These are phyloP conservation scores for Fraxinus latifolia DNA, from an alignment of 305 asterid genomes.

Conservation along the genomic window DNA sequence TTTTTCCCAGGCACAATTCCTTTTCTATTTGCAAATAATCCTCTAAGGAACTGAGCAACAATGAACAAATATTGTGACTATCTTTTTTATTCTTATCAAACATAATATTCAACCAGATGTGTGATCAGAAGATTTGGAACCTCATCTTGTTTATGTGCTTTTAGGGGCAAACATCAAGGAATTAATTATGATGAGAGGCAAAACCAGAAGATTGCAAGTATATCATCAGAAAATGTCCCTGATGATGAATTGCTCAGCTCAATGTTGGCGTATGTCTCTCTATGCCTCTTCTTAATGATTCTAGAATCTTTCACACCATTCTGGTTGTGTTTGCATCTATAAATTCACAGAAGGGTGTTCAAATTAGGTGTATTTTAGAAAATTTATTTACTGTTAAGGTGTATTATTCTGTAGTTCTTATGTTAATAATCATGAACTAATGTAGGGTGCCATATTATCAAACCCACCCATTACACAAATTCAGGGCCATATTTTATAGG, in stretches of 20 bases:
- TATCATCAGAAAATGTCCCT: conserved; percentile 37
- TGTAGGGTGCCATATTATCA: not conserved
- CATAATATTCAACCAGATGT: conserved; percentile 8
- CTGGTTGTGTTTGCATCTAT: conserved; percentile 5
- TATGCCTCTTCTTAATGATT: conserved; percentile 19
- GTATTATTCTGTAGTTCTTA: not conserved
- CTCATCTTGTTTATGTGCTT: conserved; percentile 22
- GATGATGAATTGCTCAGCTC: conserved; percentile 64
- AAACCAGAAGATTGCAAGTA: conserved; percentile 35
- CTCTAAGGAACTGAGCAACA: not conserved
- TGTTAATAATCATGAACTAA: not conserved
- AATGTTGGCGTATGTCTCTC: conserved; percentile 39
- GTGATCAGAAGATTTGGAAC: conserved; percentile 18
- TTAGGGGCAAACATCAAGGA: conserved; percentile 47
- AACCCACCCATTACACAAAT: not conserved
- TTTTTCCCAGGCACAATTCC: not conserved
- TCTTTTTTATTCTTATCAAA: not conserved
- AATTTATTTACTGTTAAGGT: not conserved
- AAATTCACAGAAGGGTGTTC: conserved; percentile 4
- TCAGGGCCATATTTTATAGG: not conserved
- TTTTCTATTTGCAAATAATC: not conserved
- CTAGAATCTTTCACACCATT: conserved; percentile 9
- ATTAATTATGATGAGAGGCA: conserved; percentile 29
- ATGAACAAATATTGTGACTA: conserved; percentile 1
- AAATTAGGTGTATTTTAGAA: not conserved